These are phyloP conservation scores for Sarocladium brachiariae DNA, from an alignment of 2,329 filamentous ascomycete genomes.

Conservation along the genomic window DNA sequence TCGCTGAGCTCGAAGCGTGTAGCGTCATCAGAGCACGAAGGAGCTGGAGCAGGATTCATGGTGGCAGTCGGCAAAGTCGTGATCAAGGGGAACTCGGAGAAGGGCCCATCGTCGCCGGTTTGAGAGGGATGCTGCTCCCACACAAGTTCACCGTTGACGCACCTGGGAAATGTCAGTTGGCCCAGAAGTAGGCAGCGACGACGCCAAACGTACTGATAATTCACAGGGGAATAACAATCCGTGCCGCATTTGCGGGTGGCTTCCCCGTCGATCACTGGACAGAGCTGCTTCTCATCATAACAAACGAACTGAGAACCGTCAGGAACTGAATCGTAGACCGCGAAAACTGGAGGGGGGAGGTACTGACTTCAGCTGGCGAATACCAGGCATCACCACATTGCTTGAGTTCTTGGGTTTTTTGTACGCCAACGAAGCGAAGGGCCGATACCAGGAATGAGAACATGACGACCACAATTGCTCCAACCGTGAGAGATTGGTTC, in stretches of 20 bases:
- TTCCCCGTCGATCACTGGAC: background rate
- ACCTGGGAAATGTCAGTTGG: background rate
- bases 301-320: background rate
- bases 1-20: conserved; percentile 34
- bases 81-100: background rate
- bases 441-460: conserved; percentile 3
- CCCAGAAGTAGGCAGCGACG: background rate
- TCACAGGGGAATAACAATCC: background rate
- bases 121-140: background rate
- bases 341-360: too few species aligned
- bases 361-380: background rate
- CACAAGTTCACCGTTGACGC: background rate
- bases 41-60: background rate
- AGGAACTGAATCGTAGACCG: too few species aligned
- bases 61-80: conserved; percentile 1
- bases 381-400: conserved; percentile 5
- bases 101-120: background rate
- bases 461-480: background rate
- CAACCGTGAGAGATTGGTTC: background rate
- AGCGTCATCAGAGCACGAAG: conserved; percentile 9
- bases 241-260: background rate
- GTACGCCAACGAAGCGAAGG: background rate
- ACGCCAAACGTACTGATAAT: background rate
- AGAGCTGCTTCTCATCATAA: conserved; percentile 4
- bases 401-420: background rate